A percentile compares a stretch with the other conserved stretches of the same genome.
Conservation (phyloP, 2,329 filamentous ascomycete genomes). For the Calonectria crousiana region DNA sequence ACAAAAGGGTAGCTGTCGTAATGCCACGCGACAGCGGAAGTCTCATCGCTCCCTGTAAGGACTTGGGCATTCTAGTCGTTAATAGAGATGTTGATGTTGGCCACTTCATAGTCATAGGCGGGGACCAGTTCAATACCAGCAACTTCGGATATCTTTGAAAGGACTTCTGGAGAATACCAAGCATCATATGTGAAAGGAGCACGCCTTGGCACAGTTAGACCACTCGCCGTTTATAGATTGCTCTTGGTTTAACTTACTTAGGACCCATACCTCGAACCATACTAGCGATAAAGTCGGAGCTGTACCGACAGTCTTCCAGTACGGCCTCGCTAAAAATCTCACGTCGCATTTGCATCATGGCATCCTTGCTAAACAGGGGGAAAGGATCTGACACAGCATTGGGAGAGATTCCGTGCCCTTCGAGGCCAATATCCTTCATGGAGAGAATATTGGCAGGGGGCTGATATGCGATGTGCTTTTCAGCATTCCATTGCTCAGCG, state of each 20-base stretch:
- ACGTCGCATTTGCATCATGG: constrained; percentile 70
- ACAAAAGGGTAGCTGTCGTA: constrained; percentile 75
- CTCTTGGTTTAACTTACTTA: constrained; percentile 59
- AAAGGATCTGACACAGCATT: constrained; percentile 75
- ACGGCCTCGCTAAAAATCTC: constrained; percentile 68
- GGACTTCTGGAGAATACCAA: constrained; percentile 57
- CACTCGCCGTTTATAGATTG: constrained; percentile 60
- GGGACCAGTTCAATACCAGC: constrained; percentile 68
- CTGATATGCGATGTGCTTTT: constrained; percentile 64
- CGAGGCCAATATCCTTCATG: constrained; percentile 72
- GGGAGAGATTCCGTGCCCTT: constrained; percentile 69
- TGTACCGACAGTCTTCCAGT: neutral
- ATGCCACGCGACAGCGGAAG: constrained; percentile 67
- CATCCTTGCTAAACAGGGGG: constrained; percentile 70
- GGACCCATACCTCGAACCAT: constrained; percentile 62
- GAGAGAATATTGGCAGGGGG: constrained; percentile 62
- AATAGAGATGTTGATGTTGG: constrained; percentile 65
- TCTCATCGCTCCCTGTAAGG: constrained; percentile 50
- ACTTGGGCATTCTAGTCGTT: constrained; percentile 59
- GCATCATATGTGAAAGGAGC: constrained; percentile 58
- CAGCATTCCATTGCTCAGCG: constrained; percentile 60
- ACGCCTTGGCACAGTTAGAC: neutral
- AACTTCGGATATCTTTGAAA: constrained; percentile 62
- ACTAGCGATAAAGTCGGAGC: constrained; percentile 64
- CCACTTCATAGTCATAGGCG: constrained; percentile 66